These are phyloP conservation scores for Penicillium fimorum DNA, from an alignment of 495 filamentous ascomycete species.

Conservation along the genomic window DNA sequence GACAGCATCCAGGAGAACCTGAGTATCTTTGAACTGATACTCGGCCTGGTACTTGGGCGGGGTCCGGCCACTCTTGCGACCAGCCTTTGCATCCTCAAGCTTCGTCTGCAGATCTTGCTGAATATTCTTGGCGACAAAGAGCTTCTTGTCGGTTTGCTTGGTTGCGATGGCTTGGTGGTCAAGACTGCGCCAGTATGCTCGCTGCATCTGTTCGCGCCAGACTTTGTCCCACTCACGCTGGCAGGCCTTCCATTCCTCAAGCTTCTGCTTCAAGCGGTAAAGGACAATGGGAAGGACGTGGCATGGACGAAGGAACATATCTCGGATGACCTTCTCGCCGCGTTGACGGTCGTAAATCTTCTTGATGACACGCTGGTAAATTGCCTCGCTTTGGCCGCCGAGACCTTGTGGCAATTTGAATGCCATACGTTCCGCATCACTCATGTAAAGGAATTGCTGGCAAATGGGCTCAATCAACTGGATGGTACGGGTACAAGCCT, in stretches of 20 bases:
- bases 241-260: conserved; percentile 94
- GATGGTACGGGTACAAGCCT: conserved; percentile 87
- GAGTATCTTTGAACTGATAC: conserved; percentile 69
- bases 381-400: conserved; percentile 90
- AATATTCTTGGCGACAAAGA: conserved; percentile 81
- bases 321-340: conserved; percentile 75
- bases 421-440: conserved; percentile 61
- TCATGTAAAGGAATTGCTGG: conserved; percentile 77
- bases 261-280: conserved; percentile 83
- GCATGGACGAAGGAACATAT: conserved; percentile 78
- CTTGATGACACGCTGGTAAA: conserved; percentile 94
- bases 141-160: conserved; percentile 82
- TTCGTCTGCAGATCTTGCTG: conserved; percentile 82
- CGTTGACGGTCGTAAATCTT: conserved; percentile 93
- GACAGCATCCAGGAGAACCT: conserved; percentile 77
- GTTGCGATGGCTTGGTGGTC: conserved; percentile 91
- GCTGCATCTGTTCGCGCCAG: conserved; percentile 90
- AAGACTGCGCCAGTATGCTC: conserved; percentile 90
- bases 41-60: conserved; percentile 68
- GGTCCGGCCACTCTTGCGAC: conserved; percentile 58
- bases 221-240: conserved; percentile 99
- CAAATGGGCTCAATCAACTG: conserved; percentile 93
- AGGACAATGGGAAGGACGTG: conserved; percentile 84
- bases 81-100: conserved; percentile 76
- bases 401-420: conserved; percentile 80